These are phyloP conservation scores for Vitis vinifera DNA, from an alignment of 164 flowering plant genomes.

Conservation along the genomic window ASM3070453v1 NC_081818.1:28797501-28798000, in stretches of 20 bases:
- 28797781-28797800: too few species aligned
- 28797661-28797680: constrained; percentile 78
- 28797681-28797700: constrained; percentile 80
- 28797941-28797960: too few species aligned
- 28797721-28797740: not conserved
- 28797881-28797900: too few species aligned
- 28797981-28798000: too few species aligned
- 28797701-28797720: not conserved
- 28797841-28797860: too few species aligned
- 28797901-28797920: too few species aligned
- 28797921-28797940: too few species aligned
- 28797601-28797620: not conserved
- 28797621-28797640: constrained; percentile 4
- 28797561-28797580: not conserved
- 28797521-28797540: not conserved
- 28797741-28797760: not conserved
- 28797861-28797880: too few species aligned
- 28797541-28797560: not conserved
- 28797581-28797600: not conserved
- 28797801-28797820: too few species aligned
- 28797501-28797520: not conserved
- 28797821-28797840: too few species aligned
- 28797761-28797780: too few species aligned
- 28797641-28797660: constrained; percentile 40
- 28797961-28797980: too few species aligned